phyloP scores from a whole-genome alignment of 768 basidiomycete species.

The Boletus edulis region DNA sequence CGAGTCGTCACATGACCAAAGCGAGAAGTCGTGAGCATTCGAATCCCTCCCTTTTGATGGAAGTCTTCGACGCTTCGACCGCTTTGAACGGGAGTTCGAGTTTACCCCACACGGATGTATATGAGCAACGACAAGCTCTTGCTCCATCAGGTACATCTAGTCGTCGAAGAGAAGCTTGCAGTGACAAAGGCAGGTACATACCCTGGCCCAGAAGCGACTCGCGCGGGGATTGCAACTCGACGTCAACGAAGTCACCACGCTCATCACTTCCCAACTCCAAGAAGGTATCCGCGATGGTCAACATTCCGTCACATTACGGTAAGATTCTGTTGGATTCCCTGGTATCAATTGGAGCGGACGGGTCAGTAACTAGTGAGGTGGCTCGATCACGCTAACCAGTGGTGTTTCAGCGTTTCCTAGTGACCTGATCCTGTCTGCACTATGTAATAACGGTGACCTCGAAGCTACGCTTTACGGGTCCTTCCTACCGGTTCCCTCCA shows the following conservation, averaged over 20 bases:
- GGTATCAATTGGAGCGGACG: conserved; percentile 84
- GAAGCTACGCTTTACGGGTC: conserved; percentile 90
- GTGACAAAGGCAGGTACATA: conserved; percentile 59
- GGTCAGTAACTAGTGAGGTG: conserved; percentile 44
- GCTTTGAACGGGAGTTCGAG: background rate
- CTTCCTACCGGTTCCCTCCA: conserved; percentile 70
- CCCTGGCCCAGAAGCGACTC: conserved; percentile 89
- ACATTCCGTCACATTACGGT: conserved; percentile 82
- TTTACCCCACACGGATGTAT: conserved; percentile 46
- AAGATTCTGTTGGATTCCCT: conserved; percentile 84
- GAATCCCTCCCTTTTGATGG: no score
- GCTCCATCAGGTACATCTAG: conserved; percentile 56
- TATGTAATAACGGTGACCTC: conserved; percentile 63
- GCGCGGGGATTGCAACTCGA: conserved; percentile 92
- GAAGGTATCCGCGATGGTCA: conserved; percentile 91
- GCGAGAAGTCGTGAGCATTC: background rate
- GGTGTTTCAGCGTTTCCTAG: conserved; percentile 61
- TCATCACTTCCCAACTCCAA: conserved; percentile 91
- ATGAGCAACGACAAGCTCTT: conserved; percentile 74
- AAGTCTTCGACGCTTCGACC: background rate
- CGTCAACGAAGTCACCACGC: conserved; percentile 80
- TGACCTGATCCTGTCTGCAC: conserved; percentile 91
- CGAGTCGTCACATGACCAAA: conserved; percentile 9
- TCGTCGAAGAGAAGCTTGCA: background rate
- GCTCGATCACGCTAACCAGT: background rate